These are phyloP conservation scores for Neofusicoccum umdonicola DNA, from an alignment of 2,329 filamentous ascomycete genomes.

Conservation along the genomic window DNA sequence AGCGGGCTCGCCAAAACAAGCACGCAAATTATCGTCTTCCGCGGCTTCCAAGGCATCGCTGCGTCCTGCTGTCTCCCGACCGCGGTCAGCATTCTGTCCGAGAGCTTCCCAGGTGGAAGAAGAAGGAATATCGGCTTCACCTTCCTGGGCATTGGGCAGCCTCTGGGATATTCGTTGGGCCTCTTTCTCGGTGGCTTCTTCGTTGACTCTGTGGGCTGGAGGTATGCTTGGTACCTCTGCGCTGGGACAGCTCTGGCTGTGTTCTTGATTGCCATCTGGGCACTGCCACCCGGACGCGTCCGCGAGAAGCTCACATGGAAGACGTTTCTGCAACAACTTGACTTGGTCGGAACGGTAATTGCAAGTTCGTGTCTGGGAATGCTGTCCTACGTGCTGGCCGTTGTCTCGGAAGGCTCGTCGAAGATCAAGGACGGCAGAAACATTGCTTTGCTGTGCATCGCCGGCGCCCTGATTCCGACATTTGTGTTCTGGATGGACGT, in stretches of 20 bases:
- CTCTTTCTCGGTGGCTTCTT: conserved; percentile 53
- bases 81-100: conserved; percentile 50
- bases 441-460: conserved; percentile 42
- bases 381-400: neutral
- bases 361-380: neutral
- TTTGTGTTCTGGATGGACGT: conserved; percentile 57
- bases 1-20: conserved; percentile 39
- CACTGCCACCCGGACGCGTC: neutral
- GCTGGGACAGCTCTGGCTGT: conserved; percentile 44
- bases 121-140: conserved; percentile 53
- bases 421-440: neutral
- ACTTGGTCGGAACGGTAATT: neutral
- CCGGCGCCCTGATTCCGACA: conserved; percentile 42
- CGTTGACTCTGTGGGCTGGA: conserved; percentile 50
- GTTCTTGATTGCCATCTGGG: conserved; percentile 39
- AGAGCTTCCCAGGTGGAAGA: conserved; percentile 46
- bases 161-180: conserved; percentile 52
- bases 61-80: conserved; percentile 50
- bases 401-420: neutral
- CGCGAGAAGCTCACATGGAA: neutral
- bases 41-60: conserved; percentile 46
- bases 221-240: conserved; percentile 51
- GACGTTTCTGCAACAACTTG: neutral
- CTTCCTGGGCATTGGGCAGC: conserved; percentile 50
- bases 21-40: conserved; percentile 47